phyloP scores from a whole-genome alignment of 2,329 filamentous ascomycete genomes.

The Fusarium albidum region DNA sequence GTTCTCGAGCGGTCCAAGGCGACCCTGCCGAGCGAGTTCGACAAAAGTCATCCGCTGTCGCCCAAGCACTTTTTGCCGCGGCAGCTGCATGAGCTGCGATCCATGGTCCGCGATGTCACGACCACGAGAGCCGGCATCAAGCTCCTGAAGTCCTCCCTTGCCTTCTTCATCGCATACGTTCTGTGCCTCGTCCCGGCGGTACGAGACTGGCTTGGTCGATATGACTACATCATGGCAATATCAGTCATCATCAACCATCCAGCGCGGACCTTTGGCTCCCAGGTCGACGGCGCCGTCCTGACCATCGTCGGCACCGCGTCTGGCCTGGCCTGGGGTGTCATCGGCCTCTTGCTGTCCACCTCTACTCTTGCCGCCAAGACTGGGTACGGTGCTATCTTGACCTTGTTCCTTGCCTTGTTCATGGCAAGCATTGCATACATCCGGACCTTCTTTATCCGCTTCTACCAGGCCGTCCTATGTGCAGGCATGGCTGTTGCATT shows the following conservation, averaged over 20 bases:
- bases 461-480: slow-evolving; percentile 63
- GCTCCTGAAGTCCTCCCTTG: slow-evolving; percentile 61
- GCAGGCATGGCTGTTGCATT: slow-evolving; percentile 65
- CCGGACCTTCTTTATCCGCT: slow-evolving; percentile 62
- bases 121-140: slow-evolving; percentile 61
- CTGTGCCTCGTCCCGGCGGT: slow-evolving; percentile 61
- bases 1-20: slow-evolving; percentile 51
- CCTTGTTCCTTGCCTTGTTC: slow-evolving; percentile 62
- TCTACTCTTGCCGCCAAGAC: slow-evolving; percentile 53
- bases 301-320: slow-evolving; percentile 62
- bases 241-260: slow-evolving; percentile 67
- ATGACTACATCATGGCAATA: slow-evolving; percentile 64
- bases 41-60: slow-evolving; percentile 57
- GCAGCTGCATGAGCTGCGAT: slow-evolving; percentile 55
- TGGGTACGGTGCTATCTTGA: slow-evolving; percentile 64
- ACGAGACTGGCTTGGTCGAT: slow-evolving; percentile 59
- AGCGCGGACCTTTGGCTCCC: slow-evolving; percentile 62
- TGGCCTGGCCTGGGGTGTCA: slow-evolving; percentile 63
- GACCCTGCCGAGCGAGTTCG: slow-evolving; percentile 57
- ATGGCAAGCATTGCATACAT: slow-evolving; percentile 60
- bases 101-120: slow-evolving; percentile 49
- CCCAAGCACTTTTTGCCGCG: slow-evolving; percentile 55
- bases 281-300: slow-evolving; percentile 62
- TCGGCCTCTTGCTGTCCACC: slow-evolving; percentile 63
- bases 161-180: slow-evolving; percentile 64